phyloP scores from a whole-genome alignment of 2,329 filamentous ascomycete genomes.

The Nothopassalora personata region DNA sequence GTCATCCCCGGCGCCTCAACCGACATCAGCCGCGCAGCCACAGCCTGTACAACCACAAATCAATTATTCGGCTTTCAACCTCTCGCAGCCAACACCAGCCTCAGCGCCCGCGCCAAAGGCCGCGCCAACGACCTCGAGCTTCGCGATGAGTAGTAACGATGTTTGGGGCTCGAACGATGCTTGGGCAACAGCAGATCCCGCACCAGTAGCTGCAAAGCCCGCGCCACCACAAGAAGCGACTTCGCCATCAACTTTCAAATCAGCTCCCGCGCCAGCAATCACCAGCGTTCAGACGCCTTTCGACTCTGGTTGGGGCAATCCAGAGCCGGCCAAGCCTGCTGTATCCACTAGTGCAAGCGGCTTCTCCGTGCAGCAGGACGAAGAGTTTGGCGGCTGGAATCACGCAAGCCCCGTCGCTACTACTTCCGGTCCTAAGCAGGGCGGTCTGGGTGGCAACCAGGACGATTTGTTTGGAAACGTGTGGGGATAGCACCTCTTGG shows the following conservation, averaged over 20 bases:
- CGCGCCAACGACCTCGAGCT: conserved; percentile 33
- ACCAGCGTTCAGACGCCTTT: conserved; percentile 18
- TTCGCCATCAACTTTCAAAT: conserved; percentile 41
- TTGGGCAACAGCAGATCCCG: conserved; percentile 63
- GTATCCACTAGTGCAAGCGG: conserved; percentile 21
- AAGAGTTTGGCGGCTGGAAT: conserved; percentile 94
- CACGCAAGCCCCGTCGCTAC: conserved; percentile 54
- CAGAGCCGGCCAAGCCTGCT: conserved; percentile 52
- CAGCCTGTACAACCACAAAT: conserved; percentile 30
- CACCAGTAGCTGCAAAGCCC: conserved; percentile 24
- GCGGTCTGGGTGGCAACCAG: conserved; percentile 42
- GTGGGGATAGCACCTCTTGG: conserved; percentile 61
- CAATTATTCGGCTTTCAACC: conserved; percentile 64
- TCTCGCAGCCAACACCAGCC: conserved; percentile 51
- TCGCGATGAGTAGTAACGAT: conserved; percentile 54
- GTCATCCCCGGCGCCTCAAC: conserved; percentile 36
- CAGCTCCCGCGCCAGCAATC: conserved; percentile 26
- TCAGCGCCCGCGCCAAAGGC: conserved; percentile 33
- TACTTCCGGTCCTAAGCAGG: conserved; percentile 43
- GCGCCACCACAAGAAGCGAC: conserved; percentile 32
- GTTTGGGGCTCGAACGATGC: conserved; percentile 80
- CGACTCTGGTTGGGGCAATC: conserved; percentile 59
- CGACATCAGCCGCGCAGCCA: conserved; percentile 26
- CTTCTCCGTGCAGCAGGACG: conserved; percentile 68
- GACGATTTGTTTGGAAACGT: conserved; percentile 96